A percentile compares a stretch with the other conserved stretches of the same genome.
phyloP scores from a whole-genome alignment of 352 stramenopile species.

The Phytophthora niederhauseri region DNA sequence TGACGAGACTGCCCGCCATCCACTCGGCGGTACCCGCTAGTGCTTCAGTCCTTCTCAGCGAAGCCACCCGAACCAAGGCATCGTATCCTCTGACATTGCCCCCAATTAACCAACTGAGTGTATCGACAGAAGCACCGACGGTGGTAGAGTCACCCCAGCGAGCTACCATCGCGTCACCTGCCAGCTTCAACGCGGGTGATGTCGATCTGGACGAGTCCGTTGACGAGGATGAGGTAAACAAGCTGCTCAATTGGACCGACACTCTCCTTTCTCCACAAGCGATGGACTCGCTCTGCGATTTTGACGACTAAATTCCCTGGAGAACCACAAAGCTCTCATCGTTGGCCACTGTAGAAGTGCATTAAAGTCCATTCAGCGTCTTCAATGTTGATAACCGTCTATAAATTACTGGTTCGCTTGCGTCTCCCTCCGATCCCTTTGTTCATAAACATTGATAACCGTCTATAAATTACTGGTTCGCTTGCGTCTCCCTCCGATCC shows the following conservation, averaged over 20 bases:
- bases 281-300: constrained; percentile 47
- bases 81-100: constrained; percentile 16
- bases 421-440: constrained; percentile 19
- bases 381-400: constrained; percentile 29
- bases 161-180: constrained; percentile 14
- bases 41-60: constrained; percentile 17
- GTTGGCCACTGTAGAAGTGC: neutral
- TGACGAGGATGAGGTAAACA: constrained; percentile 79
- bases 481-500: constrained; percentile 22
- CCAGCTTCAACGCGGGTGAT: neutral
- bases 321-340: neutral
- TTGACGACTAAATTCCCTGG: constrained; percentile 36
- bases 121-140: neutral
- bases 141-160: neutral
- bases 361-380: constrained; percentile 7
- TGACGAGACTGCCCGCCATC: constrained; percentile 34
- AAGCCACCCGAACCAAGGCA: constrained; percentile 5
- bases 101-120: constrained; percentile 5
- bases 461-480: constrained; percentile 41
- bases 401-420: constrained; percentile 39
- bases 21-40: constrained; percentile 24
- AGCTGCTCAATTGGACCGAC: constrained; percentile 83
- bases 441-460: constrained; percentile 8
- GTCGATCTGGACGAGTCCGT: constrained; percentile 70
- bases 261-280: constrained; percentile 54